Percentiles rank a stretch among this genome's conserved stretches.
Evolutionary conservation across 768 basidiomycete species (phyloP).

Genomic region (Russula virescens): DNA sequence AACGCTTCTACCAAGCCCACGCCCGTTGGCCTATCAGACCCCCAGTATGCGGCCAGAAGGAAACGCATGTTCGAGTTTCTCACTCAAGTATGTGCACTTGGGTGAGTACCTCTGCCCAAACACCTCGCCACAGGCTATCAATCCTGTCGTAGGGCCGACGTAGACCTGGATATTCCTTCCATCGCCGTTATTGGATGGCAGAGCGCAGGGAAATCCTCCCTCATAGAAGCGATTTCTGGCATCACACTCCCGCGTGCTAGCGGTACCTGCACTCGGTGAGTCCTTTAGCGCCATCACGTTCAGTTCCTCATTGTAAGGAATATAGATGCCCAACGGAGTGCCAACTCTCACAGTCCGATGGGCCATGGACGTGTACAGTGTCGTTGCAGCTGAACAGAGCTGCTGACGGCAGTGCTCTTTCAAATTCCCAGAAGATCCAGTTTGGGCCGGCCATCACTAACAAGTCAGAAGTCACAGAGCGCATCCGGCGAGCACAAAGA

Average conservation of each 20-base stretch:
- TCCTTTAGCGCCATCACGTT: neutral
- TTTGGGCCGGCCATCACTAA: constrained; percentile 40
- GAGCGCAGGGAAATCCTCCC: constrained; percentile 70
- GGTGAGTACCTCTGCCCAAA: constrained; percentile 35
- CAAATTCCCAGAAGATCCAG: constrained; percentile 29
- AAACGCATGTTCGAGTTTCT: constrained; percentile 53
- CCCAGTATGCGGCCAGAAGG: constrained; percentile 33
- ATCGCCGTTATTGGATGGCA: constrained; percentile 72
- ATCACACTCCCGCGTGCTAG: constrained; percentile 63
- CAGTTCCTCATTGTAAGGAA: neutral
- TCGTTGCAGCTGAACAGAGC: constrained; percentile 31
- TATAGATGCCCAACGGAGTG: constrained; percentile 37
- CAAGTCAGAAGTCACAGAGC: constrained; percentile 54
- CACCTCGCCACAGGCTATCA: constrained; percentile 8
- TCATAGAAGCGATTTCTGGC: constrained; percentile 73
- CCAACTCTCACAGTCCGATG: constrained; percentile 26
- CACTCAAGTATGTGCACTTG: constrained; percentile 55
- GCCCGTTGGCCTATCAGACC: constrained; percentile 49
- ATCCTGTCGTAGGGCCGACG: constrained; percentile 44
- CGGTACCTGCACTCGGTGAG: constrained; percentile 71
- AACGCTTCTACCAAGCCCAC: neutral
- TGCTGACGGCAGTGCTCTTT: constrained; percentile 27
- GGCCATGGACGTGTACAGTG: constrained; percentile 34
- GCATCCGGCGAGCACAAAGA: constrained; percentile 58
- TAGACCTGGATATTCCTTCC: constrained; percentile 64